A percentile compares a stretch with the other conserved stretches of the same genome.
phyloP scores from a whole-genome alignment of 352 stramenopile species.

The Pseudoperonospora humuli region DNA sequence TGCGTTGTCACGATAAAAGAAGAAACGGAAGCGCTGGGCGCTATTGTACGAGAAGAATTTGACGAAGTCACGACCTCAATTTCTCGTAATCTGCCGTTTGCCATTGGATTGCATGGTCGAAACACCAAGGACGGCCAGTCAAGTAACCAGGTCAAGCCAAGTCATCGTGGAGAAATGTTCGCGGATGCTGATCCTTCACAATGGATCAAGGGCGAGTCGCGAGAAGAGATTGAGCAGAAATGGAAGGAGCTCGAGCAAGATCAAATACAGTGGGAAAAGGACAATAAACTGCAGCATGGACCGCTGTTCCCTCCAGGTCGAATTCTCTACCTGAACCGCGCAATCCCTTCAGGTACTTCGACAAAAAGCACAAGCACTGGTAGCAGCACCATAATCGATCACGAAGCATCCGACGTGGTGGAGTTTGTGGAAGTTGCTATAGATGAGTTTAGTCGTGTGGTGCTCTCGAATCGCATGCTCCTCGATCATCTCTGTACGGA shows the following conservation, averaged over 20 bases:
- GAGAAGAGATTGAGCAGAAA: conserved; percentile 11
- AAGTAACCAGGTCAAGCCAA: neutral
- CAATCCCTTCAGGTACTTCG: conserved; percentile 11
- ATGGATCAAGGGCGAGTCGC: conserved; percentile 11
- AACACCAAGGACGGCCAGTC: neutral
- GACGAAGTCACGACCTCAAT: conserved; percentile 26
- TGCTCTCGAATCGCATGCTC: conserved; percentile 80
- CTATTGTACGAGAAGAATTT: conserved; percentile 40
- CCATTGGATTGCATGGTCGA: conserved; percentile 5
- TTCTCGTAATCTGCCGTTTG: conserved; percentile 23
- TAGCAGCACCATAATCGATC: neutral
- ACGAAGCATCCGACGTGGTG: conserved; percentile 18
- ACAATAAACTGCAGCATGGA: conserved; percentile 35
- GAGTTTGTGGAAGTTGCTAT: conserved; percentile 59
- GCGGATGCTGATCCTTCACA: conserved; percentile 13
- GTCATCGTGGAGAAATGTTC: conserved; percentile 5
- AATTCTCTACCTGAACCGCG: conserved; percentile 60
- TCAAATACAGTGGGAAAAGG: conserved; percentile 18
- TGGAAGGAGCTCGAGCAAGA: conserved; percentile 15
- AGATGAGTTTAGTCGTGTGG: conserved; percentile 61
- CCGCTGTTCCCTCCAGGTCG: conserved; percentile 62
- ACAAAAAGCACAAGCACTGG: conserved; percentile 1
- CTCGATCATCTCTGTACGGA: conserved; percentile 80
- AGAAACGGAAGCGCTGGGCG: conserved; percentile 37
- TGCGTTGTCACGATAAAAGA: conserved; percentile 54